These are phyloP conservation scores for Candida loeiensis DNA, from an alignment of 805 yeast species.

Conservation along the genomic window DNA sequence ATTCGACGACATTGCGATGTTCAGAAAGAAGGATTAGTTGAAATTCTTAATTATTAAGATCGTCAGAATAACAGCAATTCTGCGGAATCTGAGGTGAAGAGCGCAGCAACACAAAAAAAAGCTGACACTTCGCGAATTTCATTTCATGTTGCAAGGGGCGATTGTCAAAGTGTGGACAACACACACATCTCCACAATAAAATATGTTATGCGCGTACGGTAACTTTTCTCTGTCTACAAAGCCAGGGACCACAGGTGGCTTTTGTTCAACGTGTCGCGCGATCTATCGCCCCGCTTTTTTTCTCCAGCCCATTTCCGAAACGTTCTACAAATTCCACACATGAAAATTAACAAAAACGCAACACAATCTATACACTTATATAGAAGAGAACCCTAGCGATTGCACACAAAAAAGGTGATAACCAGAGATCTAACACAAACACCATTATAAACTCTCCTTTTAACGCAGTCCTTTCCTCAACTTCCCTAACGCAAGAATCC, in stretches of 20 bases:
- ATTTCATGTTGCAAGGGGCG: background rate
- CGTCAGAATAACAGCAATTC: background rate
- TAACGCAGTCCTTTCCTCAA: too few species aligned
- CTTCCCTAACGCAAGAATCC: constrained; percentile 72
- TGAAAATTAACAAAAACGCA: background rate
- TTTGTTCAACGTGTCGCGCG: too few species aligned
- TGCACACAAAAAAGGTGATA: too few species aligned
- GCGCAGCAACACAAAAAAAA: background rate
- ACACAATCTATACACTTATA: too few species aligned
- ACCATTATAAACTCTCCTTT: too few species aligned
- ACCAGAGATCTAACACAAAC: too few species aligned
- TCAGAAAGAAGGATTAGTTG: background rate
- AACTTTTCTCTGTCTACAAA: too few species aligned
- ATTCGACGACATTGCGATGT: background rate
- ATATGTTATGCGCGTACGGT: too few species aligned
- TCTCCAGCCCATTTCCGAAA: background rate
- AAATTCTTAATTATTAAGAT: background rate
- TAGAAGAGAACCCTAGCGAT: too few species aligned
- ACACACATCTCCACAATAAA: too few species aligned
- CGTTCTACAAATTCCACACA: background rate
- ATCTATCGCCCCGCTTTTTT: too few species aligned
- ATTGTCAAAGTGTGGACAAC: background rate
- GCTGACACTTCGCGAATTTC: background rate
- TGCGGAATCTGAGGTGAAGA: background rate
- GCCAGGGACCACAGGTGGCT: too few species aligned